A percentile compares a stretch with the other conserved stretches of the same genome.
Evolutionary conservation across 2,329 filamentous ascomycete genomes (phyloP).

Genomic region (Claviceps purpurea): DNA sequence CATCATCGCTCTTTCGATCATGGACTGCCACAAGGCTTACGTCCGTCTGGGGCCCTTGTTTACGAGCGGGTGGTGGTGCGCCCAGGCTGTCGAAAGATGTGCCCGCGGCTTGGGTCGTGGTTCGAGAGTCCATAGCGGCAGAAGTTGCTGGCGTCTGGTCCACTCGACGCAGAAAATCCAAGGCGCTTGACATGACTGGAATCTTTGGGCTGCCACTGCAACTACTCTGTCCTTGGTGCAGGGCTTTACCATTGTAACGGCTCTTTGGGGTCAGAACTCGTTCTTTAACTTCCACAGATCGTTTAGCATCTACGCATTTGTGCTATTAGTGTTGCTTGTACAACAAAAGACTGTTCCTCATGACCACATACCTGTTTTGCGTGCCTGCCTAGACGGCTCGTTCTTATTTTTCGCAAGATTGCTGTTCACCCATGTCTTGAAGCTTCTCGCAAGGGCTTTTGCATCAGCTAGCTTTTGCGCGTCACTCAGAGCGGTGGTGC

Average conservation of each 20-base stretch:
- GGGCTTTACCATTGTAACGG: neutral
- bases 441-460: slow-evolving; percentile 13
- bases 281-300: neutral
- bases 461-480: slow-evolving; percentile 15
- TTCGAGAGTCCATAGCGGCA: neutral
- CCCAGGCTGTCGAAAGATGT: neutral
- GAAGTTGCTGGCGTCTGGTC: neutral
- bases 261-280: slow-evolving; percentile 1
- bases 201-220: neutral
- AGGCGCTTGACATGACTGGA: neutral
- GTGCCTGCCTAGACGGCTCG: neutral
- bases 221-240: slow-evolving; percentile 3
- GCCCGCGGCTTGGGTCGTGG: no score
- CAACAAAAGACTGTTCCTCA: neutral
- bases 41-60: neutral
- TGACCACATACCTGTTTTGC: neutral
- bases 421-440: slow-evolving; percentile 10
- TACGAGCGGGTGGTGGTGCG: neutral
- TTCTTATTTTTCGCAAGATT: neutral
- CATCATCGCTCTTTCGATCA: neutral
- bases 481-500: slow-evolving; percentile 11
- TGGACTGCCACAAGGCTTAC: neutral
- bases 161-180: slow-evolving; percentile 3
- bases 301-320: neutral
- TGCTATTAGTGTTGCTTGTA: neutral